Percentiles rank a stretch among this genome's conserved stretches.
These are phyloP conservation scores for Exophiala lecanii-corni DNA, from an alignment of 2,329 filamentous ascomycete species.

Conservation along the genomic window DNA sequence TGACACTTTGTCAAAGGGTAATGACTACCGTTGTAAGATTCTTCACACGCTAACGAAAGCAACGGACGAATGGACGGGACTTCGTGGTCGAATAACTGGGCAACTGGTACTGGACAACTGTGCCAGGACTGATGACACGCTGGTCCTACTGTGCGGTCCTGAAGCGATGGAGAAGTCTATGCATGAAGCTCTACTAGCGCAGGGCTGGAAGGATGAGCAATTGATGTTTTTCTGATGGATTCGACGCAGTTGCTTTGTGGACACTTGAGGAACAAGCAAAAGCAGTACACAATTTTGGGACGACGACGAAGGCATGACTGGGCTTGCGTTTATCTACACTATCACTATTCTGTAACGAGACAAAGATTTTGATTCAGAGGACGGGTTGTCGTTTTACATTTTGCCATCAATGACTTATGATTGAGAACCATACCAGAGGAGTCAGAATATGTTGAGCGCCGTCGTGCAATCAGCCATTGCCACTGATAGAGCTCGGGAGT, in stretches of 20 bases:
- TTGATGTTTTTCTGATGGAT: conserved; percentile 66
- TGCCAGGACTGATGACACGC: conserved; percentile 43
- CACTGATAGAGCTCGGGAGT: too few species aligned
- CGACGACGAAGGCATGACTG: too few species aligned
- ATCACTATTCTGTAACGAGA: too few species aligned
- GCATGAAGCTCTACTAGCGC: conserved; percentile 50
- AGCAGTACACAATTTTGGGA: too few species aligned
- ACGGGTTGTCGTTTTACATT: too few species aligned
- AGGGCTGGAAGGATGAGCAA: conserved; percentile 70
- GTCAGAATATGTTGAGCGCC: too few species aligned
- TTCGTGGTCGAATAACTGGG: conserved; percentile 61
- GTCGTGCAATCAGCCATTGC: too few species aligned
- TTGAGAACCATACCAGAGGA: too few species aligned
- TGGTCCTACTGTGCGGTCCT: conserved; percentile 79
- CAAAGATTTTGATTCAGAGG: too few species aligned
- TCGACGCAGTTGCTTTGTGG: not conserved
- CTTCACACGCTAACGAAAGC: conserved; percentile 66
- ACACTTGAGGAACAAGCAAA: not conserved
- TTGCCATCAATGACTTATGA: too few species aligned
- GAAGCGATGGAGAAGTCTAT: conserved; percentile 66
- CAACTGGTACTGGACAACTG: conserved; percentile 58
- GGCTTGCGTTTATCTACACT: too few species aligned
- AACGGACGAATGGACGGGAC: conserved; percentile 61
- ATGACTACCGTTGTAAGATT: conserved; percentile 57
- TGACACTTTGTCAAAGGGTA: conserved; percentile 55